Evolutionary conservation across 345 rosid species (phyloP), one percentile per base, ranked within the genome.

Genomic region (Viola odorata): DNA sequence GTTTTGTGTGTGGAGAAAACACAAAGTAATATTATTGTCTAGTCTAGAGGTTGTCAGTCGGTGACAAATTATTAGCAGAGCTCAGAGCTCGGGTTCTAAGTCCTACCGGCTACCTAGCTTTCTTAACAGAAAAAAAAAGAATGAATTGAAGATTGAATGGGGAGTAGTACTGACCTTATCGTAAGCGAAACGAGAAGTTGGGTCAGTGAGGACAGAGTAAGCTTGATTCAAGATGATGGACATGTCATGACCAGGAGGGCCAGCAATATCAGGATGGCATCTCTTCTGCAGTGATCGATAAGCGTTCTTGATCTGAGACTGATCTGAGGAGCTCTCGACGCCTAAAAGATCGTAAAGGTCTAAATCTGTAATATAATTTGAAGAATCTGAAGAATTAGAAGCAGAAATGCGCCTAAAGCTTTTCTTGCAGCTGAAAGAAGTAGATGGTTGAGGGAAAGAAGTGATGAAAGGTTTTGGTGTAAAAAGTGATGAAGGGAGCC

Each of bases 291-390:
- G 71, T 8, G 59, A 40, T 17, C 96, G 82, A 15, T 92, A 92
- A 0, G 96, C 98, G 11, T 69, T 41, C 75, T 89, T 89, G 38
- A 92, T 89, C 75, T 87, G 84, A 23, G 85, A 58, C 13, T 76
- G 83, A 47, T 80, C 70, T 4, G 81, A 82, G 8, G 75, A 60
- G 58, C 83, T 79, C 8, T 89, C 89, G 38, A 92, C 45, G 8
- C 96, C 98, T 5, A 92, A 75, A 53, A 92, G 85, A 62, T 87
- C 96, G 36, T 89, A 89, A n/a, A 89, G 85, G 74, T 92, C 96
- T 37, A 87, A 85, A 58, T 85, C 88, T 8, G 76, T 67, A 12
- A 84, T 78, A 5, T 76, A 53, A 1, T 69, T 78, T 14, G 84
- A 68, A 0, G 76, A 61, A 1, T 85, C 45, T 32, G 74, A 80